These are phyloP conservation scores for Hymenoscyphus scutula DNA, from an alignment of 2,329 filamentous ascomycete genomes.

Conservation along the genomic window DNA sequence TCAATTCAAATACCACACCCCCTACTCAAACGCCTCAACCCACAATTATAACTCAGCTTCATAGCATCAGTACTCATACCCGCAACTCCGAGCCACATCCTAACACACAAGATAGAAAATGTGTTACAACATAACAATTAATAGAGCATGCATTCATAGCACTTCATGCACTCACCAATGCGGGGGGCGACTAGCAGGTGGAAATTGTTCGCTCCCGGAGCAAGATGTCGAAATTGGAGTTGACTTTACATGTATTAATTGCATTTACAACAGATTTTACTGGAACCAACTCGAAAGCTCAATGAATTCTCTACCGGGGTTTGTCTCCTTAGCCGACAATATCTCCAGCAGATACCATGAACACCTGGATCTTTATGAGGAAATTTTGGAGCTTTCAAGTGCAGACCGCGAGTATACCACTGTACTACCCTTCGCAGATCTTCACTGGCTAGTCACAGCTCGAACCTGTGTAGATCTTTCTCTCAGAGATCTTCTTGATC, in stretches of 20 bases:
- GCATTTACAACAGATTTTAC: background rate
- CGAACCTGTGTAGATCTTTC: background rate
- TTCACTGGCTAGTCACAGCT: background rate
- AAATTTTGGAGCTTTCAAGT: background rate
- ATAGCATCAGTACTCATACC: too few species aligned
- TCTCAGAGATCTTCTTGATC: background rate
- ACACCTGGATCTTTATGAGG: background rate
- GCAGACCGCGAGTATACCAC: background rate
- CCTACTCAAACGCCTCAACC: too few species aligned
- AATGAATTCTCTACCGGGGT: background rate
- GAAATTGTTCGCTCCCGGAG: background rate
- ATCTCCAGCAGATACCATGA: background rate
- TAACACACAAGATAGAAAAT: background rate
- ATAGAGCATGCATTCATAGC: background rate
- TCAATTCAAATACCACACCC: too few species aligned
- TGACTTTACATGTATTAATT: background rate
- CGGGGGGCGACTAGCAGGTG: background rate
- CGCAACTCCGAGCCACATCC: background rate
- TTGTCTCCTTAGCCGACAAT: background rate
- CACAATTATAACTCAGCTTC: too few species aligned
- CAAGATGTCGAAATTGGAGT: background rate
- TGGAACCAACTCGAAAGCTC: background rate
- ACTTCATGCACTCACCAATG: background rate
- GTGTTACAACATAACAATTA: background rate
- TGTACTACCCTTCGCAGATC: background rate